These are phyloP conservation scores for Neofusicoccum umdonicola DNA, from an alignment of 2,329 filamentous ascomycete genomes.

Conservation along the genomic window DNA sequence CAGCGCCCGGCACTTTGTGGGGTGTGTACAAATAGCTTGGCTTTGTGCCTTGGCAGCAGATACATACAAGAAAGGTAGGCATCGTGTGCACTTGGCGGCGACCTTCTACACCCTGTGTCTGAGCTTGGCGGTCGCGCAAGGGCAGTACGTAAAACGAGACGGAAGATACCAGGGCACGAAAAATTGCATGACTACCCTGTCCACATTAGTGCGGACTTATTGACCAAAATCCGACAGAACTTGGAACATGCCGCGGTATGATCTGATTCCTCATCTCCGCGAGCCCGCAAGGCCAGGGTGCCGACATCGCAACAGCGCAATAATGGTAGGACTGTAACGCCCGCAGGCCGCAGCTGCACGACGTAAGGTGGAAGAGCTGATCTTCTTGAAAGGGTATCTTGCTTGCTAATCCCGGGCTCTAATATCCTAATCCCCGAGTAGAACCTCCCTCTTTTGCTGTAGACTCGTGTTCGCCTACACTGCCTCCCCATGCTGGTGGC, in stretches of 20 bases:
- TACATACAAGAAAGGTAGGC: too few relatives aligned
- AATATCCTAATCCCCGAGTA: not conserved
- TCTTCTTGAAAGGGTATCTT: conserved; percentile 3
- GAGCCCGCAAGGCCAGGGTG: not conserved
- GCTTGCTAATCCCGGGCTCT: not conserved
- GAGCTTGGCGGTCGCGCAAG: not conserved
- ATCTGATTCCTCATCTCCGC: not conserved
- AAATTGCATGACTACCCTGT: not conserved
- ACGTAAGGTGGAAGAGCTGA: not conserved
- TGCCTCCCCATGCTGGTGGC: conserved; percentile 1
- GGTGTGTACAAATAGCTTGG: too few relatives aligned
- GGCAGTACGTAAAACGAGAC: not conserved
- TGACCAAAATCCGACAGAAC: not conserved
- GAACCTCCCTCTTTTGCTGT: not conserved
- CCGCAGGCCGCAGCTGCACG: not conserved
- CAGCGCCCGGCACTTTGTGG: not conserved
- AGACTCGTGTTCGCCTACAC: not conserved
- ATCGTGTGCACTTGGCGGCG: too few relatives aligned
- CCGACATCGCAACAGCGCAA: conserved; percentile 6
- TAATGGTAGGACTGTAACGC: not conserved
- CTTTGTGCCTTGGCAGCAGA: too few relatives aligned
- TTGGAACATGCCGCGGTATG: not conserved
- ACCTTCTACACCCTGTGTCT: too few relatives aligned
- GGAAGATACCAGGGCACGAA: not conserved
- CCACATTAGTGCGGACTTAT: not conserved